Evolutionary conservation across 352 stramenopile genomes (phyloP).

Genomic region (Thalassiosira hispida): DNA sequence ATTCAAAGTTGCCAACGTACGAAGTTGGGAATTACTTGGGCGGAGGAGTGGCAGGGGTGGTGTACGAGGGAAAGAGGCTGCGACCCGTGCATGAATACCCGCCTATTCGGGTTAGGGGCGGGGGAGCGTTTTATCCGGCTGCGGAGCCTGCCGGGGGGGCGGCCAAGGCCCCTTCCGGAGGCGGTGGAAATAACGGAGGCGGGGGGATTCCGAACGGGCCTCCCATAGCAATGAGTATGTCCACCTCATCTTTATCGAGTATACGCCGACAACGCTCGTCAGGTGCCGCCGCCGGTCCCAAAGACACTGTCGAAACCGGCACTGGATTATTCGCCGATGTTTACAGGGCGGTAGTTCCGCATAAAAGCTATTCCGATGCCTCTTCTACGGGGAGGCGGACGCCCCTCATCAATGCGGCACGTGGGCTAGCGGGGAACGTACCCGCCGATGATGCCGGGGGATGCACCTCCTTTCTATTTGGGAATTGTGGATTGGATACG

Average conservation of each 20-base stretch:
- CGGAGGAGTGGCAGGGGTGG: slow-evolving; percentile 81
- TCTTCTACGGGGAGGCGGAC: too few species aligned
- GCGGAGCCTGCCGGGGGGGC: neutral
- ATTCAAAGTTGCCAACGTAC: slow-evolving; percentile 65
- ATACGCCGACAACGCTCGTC: slow-evolving; percentile 1
- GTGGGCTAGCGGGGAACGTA: neutral
- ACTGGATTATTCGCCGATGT: slow-evolving; percentile 56
- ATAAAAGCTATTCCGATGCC: neutral
- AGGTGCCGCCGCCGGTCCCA: neutral
- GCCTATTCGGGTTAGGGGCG: slow-evolving; percentile 32
- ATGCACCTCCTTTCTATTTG: slow-evolving; percentile 44
- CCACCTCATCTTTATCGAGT: slow-evolving; percentile 33
- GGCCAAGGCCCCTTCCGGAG: neutral
- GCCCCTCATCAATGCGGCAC: neutral
- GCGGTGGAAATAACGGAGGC: too few species aligned
- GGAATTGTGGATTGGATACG: slow-evolving; percentile 24
- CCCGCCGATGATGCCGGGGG: neutral
- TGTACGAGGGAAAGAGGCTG: slow-evolving; percentile 81
- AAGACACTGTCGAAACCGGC: slow-evolving; percentile 7
- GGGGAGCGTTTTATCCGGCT: slow-evolving; percentile 37
- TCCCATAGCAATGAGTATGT: slow-evolving; percentile 47
- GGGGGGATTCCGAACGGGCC: too few species aligned
- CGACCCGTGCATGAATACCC: slow-evolving; percentile 78
- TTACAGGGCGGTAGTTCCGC: slow-evolving; percentile 27
- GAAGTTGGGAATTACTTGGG: slow-evolving; percentile 84